These are phyloP conservation scores for Boletellus deceptivus DNA, from an alignment of 1,284 basidiomycete genomes.

Conservation along the genomic window DNA sequence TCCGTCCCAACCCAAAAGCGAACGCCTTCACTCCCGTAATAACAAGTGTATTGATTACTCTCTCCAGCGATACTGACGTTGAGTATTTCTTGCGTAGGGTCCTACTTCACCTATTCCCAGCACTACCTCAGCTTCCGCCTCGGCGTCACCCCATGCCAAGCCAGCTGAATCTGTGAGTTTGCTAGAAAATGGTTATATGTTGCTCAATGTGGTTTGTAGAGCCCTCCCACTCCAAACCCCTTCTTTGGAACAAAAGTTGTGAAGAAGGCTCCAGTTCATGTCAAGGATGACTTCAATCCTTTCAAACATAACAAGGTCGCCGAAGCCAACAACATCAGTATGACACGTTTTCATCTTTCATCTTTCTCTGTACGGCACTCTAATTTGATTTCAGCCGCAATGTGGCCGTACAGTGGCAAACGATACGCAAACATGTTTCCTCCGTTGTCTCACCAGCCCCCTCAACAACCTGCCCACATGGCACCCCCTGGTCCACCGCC, in stretches of 20 bases:
- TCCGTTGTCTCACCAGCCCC: slow-evolving; percentile 51
- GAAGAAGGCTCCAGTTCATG: slow-evolving; percentile 75
- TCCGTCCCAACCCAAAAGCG: slow-evolving; percentile 82
- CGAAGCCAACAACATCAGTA: slow-evolving; percentile 71
- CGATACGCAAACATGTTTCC: slow-evolving; percentile 80
- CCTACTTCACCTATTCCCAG: slow-evolving; percentile 48
- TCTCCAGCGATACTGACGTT: slow-evolving; percentile 21
- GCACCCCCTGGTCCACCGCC: slow-evolving; percentile 62
- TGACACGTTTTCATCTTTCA: slow-evolving; percentile 40
- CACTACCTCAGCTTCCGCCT: slow-evolving; percentile 42
- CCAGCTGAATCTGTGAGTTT: slow-evolving; percentile 45
- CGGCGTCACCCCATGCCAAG: slow-evolving; percentile 62
- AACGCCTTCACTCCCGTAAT: slow-evolving; percentile 70
- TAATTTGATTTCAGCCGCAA: slow-evolving; percentile 47
- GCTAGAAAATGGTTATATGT: not conserved
- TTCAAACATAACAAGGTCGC: slow-evolving; percentile 84
- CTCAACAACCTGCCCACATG: slow-evolving; percentile 64
- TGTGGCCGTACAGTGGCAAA: slow-evolving; percentile 90
- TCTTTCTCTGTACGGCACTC: slow-evolving; percentile 1
- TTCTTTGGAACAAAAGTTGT: slow-evolving; percentile 83
- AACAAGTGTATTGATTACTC: slow-evolving; percentile 22
- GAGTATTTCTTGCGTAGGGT: slow-evolving; percentile 36
- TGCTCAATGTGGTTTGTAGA: slow-evolving; percentile 24
- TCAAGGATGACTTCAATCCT: slow-evolving; percentile 94
- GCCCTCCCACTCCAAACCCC: slow-evolving; percentile 58